Conservation (phyloP, 345 rosid species). For the Salix viminalis region DNA sequence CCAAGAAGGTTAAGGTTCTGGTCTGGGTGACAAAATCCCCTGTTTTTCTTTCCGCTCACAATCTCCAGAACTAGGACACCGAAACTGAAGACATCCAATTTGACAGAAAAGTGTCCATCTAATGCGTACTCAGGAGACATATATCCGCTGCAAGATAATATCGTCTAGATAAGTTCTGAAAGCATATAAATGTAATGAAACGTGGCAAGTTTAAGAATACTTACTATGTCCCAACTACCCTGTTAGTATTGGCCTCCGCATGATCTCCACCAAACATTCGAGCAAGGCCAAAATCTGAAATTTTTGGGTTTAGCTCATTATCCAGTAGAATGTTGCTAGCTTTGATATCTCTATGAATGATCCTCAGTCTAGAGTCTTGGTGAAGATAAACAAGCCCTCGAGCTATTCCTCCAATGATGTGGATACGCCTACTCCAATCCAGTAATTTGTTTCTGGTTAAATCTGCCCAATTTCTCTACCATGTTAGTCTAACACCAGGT, state of each 20-base stretch:
- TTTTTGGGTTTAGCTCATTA: conserved; percentile 8
- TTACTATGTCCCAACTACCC: conserved; percentile 3
- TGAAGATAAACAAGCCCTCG: too few species aligned
- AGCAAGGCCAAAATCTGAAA: conserved; percentile 19
- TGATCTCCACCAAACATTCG: conserved; percentile 8
- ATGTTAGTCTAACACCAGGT: too few species aligned
- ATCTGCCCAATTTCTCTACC: too few species aligned
- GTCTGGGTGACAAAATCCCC: background rate
- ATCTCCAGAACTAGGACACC: too few species aligned
- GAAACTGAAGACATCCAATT: too few species aligned
- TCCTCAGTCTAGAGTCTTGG: too few species aligned
- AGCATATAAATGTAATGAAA: background rate
- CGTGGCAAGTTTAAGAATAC: background rate
- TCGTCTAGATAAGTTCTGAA: background rate
- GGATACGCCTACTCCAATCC: too few species aligned
- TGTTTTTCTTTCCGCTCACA: background rate
- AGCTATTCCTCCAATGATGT: too few species aligned
- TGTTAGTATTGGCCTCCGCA: background rate
- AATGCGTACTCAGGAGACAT: too few species aligned
- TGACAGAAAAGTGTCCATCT: too few species aligned
- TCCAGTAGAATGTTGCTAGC: conserved; percentile 16
- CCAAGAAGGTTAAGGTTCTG: conserved; percentile 16
- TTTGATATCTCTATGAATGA: conserved; percentile 16
- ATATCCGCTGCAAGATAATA: too few species aligned
- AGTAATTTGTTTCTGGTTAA: too few species aligned